Percentiles rank a stretch among this genome's conserved stretches.
These are phyloP conservation scores for Protomyces macrosporus DNA, from an alignment of 1,139 yeast genomes.

Conservation along the genomic window DNA sequence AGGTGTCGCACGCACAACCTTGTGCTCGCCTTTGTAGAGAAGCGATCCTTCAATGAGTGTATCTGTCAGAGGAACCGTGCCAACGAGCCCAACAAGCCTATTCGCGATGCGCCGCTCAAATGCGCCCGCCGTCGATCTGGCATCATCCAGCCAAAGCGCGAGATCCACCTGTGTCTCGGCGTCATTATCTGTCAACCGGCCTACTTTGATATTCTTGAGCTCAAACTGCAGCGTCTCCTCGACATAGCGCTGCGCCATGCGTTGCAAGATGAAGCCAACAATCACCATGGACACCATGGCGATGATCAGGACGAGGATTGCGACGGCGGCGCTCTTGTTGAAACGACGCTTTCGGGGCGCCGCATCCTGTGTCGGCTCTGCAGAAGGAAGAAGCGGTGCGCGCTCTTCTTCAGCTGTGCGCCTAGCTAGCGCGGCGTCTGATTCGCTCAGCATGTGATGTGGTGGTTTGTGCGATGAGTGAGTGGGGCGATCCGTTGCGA, in stretches of 20 bases:
- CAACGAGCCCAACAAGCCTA: slow-evolving; percentile 1
- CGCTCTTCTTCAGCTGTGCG: background rate
- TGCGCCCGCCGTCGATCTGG: background rate
- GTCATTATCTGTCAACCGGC: slow-evolving; percentile 4
- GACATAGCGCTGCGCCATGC: slow-evolving; percentile 13
- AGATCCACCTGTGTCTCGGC: slow-evolving; percentile 1
- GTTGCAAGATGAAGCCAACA: slow-evolving; percentile 4
- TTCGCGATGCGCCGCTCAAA: background rate
- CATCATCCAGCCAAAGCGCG: background rate
- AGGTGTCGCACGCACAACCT: background rate
- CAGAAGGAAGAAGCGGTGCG: background rate
- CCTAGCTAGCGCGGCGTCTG: background rate
- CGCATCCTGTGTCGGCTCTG: background rate
- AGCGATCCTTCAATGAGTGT: background rate
- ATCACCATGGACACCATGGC: background rate
- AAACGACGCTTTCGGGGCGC: background rate
- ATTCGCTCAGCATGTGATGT: no score
- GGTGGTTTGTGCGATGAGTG: no score
- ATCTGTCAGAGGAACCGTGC: slow-evolving; percentile 3
- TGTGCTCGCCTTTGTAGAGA: slow-evolving; percentile 5
- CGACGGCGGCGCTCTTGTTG: background rate
- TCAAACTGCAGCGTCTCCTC: slow-evolving; percentile 5
- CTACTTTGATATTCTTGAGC: background rate
- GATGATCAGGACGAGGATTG: background rate
- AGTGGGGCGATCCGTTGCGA: no score